Evolutionary conservation across 192 early-diverging fungal species (phyloP).

Genomic region (Coemansia nantahalensis): DNA sequence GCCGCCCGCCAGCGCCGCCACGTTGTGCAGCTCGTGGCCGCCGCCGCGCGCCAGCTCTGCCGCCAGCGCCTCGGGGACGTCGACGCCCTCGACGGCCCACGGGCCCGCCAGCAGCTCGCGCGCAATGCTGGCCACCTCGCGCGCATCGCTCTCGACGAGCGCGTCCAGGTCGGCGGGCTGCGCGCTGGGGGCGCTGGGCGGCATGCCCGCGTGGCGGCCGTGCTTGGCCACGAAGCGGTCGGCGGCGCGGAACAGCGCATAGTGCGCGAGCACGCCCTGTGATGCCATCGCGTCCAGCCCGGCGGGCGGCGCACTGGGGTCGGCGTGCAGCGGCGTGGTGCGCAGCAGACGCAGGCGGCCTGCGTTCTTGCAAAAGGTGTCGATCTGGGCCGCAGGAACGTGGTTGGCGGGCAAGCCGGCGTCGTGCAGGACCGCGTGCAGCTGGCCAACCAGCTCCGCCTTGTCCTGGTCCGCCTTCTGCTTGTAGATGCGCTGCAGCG

Average conservation of each 20-base stretch:
- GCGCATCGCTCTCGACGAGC: conserved; percentile 12
- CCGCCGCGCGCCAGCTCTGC: conserved; percentile 62
- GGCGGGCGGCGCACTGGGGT: too few relatives aligned
- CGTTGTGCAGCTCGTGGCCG: conserved; percentile 73
- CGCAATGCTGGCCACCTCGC: conserved; percentile 9
- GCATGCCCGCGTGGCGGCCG: conserved; percentile 18
- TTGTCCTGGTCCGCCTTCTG: conserved; percentile 73
- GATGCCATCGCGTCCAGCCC: not conserved
- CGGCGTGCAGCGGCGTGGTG: conserved; percentile 14
- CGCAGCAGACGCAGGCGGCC: conserved; percentile 65
- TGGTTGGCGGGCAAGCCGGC: conserved; percentile 54
- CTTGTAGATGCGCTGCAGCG: conserved; percentile 81
- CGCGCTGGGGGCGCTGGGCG: not conserved
- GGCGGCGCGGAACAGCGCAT: conserved; percentile 32
- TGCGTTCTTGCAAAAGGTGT: conserved; percentile 82
- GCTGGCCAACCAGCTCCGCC: conserved; percentile 47
- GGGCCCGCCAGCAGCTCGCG: conserved; percentile 16
- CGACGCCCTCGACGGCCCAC: conserved; percentile 11
- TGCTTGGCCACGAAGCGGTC: conserved; percentile 17
- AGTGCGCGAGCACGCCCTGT: conserved; percentile 19
- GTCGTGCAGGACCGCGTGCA: conserved; percentile 49
- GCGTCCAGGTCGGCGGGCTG: conserved; percentile 10
- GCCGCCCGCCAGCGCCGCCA: conserved; percentile 84
- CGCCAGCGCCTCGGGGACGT: conserved; percentile 15
- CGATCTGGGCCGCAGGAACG: conserved; percentile 65